Percentiles rank a stretch among this genome's conserved stretches.
These are phyloP conservation scores for Mycena epipterygia DNA, from an alignment of 768 basidiomycete genomes.

Conservation along the genomic window DNA sequence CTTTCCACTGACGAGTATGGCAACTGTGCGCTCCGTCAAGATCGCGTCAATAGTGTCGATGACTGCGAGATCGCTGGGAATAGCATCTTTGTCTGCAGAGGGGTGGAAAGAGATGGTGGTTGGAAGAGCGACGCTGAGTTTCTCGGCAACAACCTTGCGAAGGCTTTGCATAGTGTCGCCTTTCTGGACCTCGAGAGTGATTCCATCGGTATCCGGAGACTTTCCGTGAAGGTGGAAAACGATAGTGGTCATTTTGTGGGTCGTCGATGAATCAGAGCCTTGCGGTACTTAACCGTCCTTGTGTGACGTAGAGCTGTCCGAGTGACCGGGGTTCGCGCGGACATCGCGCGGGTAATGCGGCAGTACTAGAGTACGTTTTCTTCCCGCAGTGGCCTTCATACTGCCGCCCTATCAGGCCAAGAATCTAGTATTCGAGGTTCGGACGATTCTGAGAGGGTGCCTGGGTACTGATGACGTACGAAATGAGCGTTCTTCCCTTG, in stretches of 20 bases:
- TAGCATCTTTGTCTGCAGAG: neutral
- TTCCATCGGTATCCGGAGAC: constrained; percentile 23
- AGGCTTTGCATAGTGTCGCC: neutral
- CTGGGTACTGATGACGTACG: too few species aligned
- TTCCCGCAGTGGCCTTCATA: too few species aligned
- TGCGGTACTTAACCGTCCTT: neutral
- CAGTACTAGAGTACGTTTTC: too few species aligned
- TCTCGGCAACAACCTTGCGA: constrained; percentile 14
- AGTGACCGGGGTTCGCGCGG: neutral
- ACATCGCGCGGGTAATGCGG: neutral
- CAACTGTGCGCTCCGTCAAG: neutral
- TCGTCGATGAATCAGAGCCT: neutral
- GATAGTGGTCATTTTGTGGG: constrained; percentile 10
- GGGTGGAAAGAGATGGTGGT: constrained; percentile 26
- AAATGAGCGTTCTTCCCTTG: too few species aligned
- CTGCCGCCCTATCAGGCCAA: too few species aligned
- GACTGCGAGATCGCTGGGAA: neutral
- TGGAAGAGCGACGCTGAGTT: constrained; percentile 16
- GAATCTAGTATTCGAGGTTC: too few species aligned
- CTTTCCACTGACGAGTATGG: constrained; percentile 31
- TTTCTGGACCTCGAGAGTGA: constrained; percentile 4
- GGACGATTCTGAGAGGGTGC: too few species aligned
- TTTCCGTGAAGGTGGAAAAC: constrained; percentile 30
- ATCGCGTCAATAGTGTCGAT: constrained; percentile 12
- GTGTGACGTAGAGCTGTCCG: neutral